Evolutionary conservation across 2,329 filamentous ascomycete genomes (phyloP).

Genomic region (Botryotinia convoluta): DNA sequence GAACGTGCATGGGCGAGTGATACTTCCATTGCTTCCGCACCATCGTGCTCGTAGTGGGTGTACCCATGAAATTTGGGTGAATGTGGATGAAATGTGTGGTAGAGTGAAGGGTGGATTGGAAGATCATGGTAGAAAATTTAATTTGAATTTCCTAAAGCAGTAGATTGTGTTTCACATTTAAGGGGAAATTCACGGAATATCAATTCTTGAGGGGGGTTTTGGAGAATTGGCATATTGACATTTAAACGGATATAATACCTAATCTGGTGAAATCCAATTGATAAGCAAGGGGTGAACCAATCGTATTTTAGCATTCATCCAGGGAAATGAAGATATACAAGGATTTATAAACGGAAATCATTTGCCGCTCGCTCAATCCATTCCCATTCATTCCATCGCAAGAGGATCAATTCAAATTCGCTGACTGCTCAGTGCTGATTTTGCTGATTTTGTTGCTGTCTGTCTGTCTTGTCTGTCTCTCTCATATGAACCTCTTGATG

Average conservation of each 20-base stretch:
- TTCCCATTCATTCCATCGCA: neutral
- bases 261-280: neutral
- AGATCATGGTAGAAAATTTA: neutral
- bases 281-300: neutral
- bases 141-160: neutral
- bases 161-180: neutral
- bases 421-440: neutral
- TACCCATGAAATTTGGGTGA: neutral
- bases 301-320: neutral
- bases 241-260: neutral
- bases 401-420: neutral
- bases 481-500: neutral
- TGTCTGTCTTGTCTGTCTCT: neutral
- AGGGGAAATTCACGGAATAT: neutral
- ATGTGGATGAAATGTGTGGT: neutral
- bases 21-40: neutral
- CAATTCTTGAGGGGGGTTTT: neutral
- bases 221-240: constrained; percentile 1
- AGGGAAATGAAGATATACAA: neutral
- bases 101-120: neutral
- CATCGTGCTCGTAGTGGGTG: neutral
- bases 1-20: neutral
- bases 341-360: neutral
- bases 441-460: neutral
- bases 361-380: neutral